phyloP scores from a whole-genome alignment of 768 basidiomycete genomes.

The Asterophora parasitica region DNA sequence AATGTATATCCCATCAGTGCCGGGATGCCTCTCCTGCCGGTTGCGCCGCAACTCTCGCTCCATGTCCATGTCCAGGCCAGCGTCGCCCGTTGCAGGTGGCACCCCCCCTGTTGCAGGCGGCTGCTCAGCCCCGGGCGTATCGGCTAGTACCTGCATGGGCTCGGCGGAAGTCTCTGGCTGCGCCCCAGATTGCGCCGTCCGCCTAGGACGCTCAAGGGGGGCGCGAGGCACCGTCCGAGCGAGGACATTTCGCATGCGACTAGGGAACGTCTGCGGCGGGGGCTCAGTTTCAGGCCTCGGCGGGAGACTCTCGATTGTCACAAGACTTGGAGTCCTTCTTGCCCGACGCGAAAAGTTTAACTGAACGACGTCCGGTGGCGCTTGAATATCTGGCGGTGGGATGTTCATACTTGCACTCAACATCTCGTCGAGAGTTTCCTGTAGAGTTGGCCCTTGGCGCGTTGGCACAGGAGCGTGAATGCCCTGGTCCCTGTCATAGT shows the following conservation, averaged over 20 bases:
- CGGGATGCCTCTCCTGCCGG: neutral
- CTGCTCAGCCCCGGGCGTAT: neutral
- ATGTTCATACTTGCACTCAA: slow-evolving; percentile 42
- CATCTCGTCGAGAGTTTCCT: slow-evolving; percentile 57
- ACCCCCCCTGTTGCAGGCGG: too few species aligned
- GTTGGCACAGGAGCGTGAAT: slow-evolving; percentile 44
- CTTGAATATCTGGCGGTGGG: slow-evolving; percentile 35
- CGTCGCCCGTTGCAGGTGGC: neutral
- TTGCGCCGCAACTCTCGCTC: slow-evolving; percentile 2
- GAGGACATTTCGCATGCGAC: neutral
- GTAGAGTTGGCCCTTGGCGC: slow-evolving; percentile 47
- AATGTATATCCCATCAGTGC: slow-evolving; percentile 1
- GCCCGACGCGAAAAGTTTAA: slow-evolving; percentile 43
- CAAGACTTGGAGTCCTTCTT: slow-evolving; percentile 32
- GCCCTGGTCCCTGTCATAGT: slow-evolving; percentile 17
- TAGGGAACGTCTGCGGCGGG: slow-evolving; percentile 4
- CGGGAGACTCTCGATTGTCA: slow-evolving; percentile 25
- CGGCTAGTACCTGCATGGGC: neutral
- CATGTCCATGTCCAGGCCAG: slow-evolving; percentile 3
- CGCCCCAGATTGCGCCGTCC: neutral
- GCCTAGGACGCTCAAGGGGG: neutral
- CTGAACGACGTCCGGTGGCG: slow-evolving; percentile 46
- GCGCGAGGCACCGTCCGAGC: slow-evolving; percentile 1
- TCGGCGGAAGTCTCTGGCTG: neutral
- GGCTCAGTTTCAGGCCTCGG: slow-evolving; percentile 27